Percentiles rank a stretch among this genome's conserved stretches.
Conservation (phyloP, 2,329 filamentous ascomycete genomes). For the Ophiocordyceps sinensis region DNA sequence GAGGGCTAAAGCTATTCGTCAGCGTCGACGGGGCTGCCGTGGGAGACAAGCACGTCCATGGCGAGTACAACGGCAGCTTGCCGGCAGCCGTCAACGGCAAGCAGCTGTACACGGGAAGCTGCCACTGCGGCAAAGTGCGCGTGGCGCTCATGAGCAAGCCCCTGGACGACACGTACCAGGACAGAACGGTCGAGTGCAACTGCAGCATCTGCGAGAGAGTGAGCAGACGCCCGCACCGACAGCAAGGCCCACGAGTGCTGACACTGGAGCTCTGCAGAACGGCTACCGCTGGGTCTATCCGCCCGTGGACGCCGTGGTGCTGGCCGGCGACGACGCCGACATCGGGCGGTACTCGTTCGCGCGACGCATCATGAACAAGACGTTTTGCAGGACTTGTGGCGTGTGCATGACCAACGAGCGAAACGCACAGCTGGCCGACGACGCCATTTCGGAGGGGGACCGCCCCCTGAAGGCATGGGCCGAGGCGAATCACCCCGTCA, state of each 20-base stretch:
- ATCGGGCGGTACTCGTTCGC: constrained; percentile 23
- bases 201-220: constrained; percentile 35
- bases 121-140: constrained; percentile 36
- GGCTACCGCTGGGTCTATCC: constrained; percentile 32
- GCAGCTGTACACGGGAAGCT: constrained; percentile 32
- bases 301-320: constrained; percentile 19
- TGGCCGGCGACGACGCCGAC: constrained; percentile 24
- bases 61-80: constrained; percentile 24
- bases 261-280: constrained; percentile 14
- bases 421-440: constrained; percentile 1
- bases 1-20: background rate
- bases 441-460: background rate
- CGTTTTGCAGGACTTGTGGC: constrained; percentile 34
- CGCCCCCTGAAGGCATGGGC: constrained; percentile 7
- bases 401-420: constrained; percentile 23
- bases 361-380: constrained; percentile 18
- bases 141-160: constrained; percentile 27
- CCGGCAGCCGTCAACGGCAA: constrained; percentile 23
- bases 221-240: constrained; percentile 6
- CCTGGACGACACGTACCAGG: constrained; percentile 21
- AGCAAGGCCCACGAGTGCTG: background rate
- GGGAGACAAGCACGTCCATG: constrained; percentile 17
- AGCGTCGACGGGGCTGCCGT: constrained; percentile 24
- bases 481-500: constrained; percentile 16
- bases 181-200: constrained; percentile 27